These are phyloP conservation scores for Eleusine indica DNA, from an alignment of 176 grass and related monocot species.

Conservation along the genomic window DNA sequence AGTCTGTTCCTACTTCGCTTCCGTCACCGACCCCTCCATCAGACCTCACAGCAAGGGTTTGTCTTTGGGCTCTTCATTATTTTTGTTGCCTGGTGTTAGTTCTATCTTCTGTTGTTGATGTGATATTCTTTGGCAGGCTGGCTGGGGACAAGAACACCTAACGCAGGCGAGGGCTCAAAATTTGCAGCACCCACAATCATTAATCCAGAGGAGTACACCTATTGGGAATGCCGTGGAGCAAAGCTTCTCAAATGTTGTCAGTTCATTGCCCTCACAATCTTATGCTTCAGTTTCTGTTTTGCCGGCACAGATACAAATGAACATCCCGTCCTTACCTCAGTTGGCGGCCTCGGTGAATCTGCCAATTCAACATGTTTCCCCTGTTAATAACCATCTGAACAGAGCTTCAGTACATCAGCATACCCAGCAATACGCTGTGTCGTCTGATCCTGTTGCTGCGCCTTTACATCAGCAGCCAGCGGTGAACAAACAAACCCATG, in stretches of 20 bases:
- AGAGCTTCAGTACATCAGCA: conserved; percentile 44
- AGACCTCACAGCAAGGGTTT: conserved; percentile 65
- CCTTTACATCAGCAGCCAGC: conserved; percentile 39
- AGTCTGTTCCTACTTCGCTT: conserved; percentile 66
- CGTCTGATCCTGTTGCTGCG: conserved; percentile 27
- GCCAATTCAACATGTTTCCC: conserved; percentile 40
- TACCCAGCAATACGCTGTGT: conserved; percentile 25
- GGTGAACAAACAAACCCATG: conserved; percentile 47
- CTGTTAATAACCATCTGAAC: conserved; percentile 43
- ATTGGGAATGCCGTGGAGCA: conserved; percentile 27
- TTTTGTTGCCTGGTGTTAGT: conserved; percentile 24
- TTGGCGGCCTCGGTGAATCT: conserved; percentile 41
- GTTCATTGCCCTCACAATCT: conserved; percentile 44
- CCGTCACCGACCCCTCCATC: conserved; percentile 87
- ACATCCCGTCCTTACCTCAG: conserved; percentile 20
- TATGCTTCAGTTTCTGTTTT: conserved; percentile 55
- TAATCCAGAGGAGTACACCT: conserved; percentile 22
- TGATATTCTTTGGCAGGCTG: conserved; percentile 54
- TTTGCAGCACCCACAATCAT: conserved; percentile 35
- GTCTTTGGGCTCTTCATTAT: conserved; percentile 16
- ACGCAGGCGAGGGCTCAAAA: conserved; percentile 7
- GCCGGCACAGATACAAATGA: conserved; percentile 44
- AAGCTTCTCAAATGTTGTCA: conserved; percentile 58
- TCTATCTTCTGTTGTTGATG: conserved; percentile 34
- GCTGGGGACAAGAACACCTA: conserved; percentile 65